Conservation (phyloP, 345 rosid species). For the Psidium friedrichsthalianum region DNA sequence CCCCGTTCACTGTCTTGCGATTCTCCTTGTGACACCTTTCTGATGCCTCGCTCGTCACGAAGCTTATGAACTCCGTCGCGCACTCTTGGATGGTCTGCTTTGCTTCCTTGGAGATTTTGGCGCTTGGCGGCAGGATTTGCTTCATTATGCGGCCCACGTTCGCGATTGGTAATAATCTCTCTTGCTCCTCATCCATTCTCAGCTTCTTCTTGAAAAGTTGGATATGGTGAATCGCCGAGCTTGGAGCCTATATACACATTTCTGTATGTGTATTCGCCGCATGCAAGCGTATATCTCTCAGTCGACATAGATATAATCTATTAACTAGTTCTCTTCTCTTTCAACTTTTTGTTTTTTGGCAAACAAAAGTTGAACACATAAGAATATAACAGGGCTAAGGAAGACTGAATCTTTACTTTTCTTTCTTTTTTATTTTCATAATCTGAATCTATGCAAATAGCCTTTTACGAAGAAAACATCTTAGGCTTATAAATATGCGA, state of each 20-base stretch:
- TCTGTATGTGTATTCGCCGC: neutral
- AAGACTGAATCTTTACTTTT: neutral
- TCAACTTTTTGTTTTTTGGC: neutral
- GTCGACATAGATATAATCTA: neutral
- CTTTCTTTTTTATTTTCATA: neutral
- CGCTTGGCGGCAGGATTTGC: slow-evolving; percentile 57
- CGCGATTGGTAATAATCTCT: slow-evolving; percentile 60
- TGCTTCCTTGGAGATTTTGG: slow-evolving; percentile 79
- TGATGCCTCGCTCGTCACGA: slow-evolving; percentile 72
- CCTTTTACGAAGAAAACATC: neutral
- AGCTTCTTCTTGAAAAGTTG: neutral
- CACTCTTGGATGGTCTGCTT: slow-evolving; percentile 79
- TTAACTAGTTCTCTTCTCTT: neutral
- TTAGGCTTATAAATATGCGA: neutral
- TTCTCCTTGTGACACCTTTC: slow-evolving; percentile 78
- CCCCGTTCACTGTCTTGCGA: slow-evolving; percentile 79
- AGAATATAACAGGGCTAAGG: neutral
- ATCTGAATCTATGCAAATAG: neutral
- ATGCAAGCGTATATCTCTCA: neutral
- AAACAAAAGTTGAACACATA: neutral
- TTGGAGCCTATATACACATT: neutral
- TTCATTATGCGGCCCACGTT: slow-evolving; percentile 74
- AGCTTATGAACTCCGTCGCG: slow-evolving; percentile 77
- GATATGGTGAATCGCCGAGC: neutral
- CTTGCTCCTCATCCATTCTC: slow-evolving; percentile 46